Percentiles rank a stretch among this genome's conserved stretches.
These are phyloP conservation scores for Fusarium avenaceum DNA, from an alignment of 2,329 filamentous ascomycete species.

Conservation along the genomic window DNA sequence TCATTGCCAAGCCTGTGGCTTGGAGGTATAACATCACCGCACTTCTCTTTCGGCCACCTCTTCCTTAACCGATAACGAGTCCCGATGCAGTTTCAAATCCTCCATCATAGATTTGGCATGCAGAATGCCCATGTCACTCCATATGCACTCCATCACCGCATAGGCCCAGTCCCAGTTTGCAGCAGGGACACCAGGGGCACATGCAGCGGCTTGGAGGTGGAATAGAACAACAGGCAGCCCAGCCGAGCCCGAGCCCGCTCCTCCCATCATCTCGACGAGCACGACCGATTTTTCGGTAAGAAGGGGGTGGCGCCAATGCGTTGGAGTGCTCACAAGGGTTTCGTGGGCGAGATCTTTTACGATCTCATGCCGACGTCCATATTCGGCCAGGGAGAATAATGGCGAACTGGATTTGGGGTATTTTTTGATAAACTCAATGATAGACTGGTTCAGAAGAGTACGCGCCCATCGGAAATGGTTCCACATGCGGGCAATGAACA, in stretches of 20 bases:
- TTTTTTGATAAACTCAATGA: conserved; percentile 58
- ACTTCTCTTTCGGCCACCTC: conserved; percentile 11
- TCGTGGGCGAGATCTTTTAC: conserved; percentile 60
- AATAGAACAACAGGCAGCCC: conserved; percentile 64
- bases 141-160: conserved; percentile 62
- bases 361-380: conserved; percentile 51
- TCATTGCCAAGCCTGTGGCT: conserved; percentile 3
- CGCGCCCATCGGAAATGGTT: conserved; percentile 71
- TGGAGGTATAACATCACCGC: conserved; percentile 3
- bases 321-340: conserved; percentile 61
- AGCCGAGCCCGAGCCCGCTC: conserved; percentile 61
- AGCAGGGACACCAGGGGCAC: conserved; percentile 60
- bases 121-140: conserved; percentile 65
- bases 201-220: conserved; percentile 62
- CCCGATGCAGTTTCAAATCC: conserved; percentile 52
- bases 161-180: conserved; percentile 62
- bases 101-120: conserved; percentile 62
- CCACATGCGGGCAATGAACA: conserved; percentile 69
- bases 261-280: conserved; percentile 54
- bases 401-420: conserved; percentile 57
- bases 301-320: conserved; percentile 66
- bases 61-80: conserved; percentile 32
- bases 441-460: conserved; percentile 65
- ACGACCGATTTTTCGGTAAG: conserved; percentile 56
- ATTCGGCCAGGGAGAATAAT: conserved; percentile 51